Evolutionary conservation across 805 yeast species (phyloP), one percentile per base, ranked within the genome.

Genomic region (Starmerella kuoi): DNA sequence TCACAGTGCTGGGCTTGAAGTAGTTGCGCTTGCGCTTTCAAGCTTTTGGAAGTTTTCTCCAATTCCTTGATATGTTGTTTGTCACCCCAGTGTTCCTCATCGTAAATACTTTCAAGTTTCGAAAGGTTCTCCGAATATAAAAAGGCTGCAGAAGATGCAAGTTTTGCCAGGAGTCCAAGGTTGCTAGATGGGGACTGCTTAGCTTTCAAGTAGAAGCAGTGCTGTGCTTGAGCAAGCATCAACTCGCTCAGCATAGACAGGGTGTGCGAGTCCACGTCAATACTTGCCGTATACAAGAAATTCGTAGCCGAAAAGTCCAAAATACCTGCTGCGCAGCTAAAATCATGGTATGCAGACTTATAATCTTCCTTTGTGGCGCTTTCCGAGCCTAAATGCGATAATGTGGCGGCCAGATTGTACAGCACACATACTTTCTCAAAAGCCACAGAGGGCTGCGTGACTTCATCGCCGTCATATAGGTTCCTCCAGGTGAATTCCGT

Each of bases 171-270:
- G 56, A 88, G 65, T 0, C 88, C 73, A 32, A 77, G 74, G 55
- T 81, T 80, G 12, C 26, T 18, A 11, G 45, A 19, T 18, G 57
- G 58, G 3, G 63, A 57, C 2, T 61, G 62, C 28, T 84, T 56
- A 7, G 76, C 73, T 49, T 75, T 79, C 54, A 77, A 58, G 2
- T 79, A 62, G 57, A 88, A 87, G 5, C 80, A 70, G 51, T 91
- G 95, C 57, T 87, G 95, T 2, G 91, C 84, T 59, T 88, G 95
- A 0, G 93, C 91, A 42, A 85, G 64, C 74, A 79, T 75, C 41
- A 87, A 59, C 49, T 70, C 70, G 14, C 69, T 58, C 38, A 88
- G 67, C 27, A 83, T 77, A 32, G 69, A 68, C 8, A 83, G 73
- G 0, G 84, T 76, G 19, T 78, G 74, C 26, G 79, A 80, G 46